Percentiles rank a stretch among this genome's conserved stretches.
Evolutionary conservation across 192 early-diverging fungal genomes (phyloP).

Genomic region (Obelidium mucronatum): DNA sequence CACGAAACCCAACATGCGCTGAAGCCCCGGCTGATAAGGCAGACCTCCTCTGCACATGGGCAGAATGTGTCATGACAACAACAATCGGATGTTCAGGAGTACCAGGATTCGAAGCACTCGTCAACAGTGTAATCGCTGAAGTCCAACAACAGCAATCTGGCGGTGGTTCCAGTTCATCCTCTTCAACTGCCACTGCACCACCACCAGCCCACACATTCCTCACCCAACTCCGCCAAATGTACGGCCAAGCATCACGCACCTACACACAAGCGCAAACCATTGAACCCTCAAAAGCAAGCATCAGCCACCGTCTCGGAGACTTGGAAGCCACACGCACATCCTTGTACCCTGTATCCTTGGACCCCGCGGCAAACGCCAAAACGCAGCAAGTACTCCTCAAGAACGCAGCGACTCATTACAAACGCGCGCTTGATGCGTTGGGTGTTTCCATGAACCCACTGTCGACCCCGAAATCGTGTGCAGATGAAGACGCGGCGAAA

Average conservation of each 20-base stretch:
- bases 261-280: slow-evolving; percentile 37
- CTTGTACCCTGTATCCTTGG: slow-evolving; percentile 26
- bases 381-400: slow-evolving; percentile 11
- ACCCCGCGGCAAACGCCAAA: not conserved
- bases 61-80: slow-evolving; percentile 34
- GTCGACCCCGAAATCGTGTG: not conserved
- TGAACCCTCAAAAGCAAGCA: slow-evolving; percentile 22
- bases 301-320: slow-evolving; percentile 37
- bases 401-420: slow-evolving; percentile 32
- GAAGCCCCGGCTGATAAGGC: slow-evolving; percentile 53
- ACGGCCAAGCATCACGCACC: slow-evolving; percentile 24
- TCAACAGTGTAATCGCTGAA: slow-evolving; percentile 2
- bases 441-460: slow-evolving; percentile 17
- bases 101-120: slow-evolving; percentile 16
- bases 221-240: slow-evolving; percentile 30
- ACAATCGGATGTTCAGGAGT: slow-evolving; percentile 25
- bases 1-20: slow-evolving; percentile 31
- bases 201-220: slow-evolving; percentile 6
- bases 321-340: slow-evolving; percentile 39
- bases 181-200: slow-evolving; percentile 29
- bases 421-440: slow-evolving; percentile 20
- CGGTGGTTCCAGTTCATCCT: slow-evolving; percentile 3
- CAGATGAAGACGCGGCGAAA: slow-evolving; percentile 17
- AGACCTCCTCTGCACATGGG: slow-evolving; percentile 45
- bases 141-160: slow-evolving; percentile 10